Percentiles rank a stretch among this genome's conserved stretches.
Evolutionary conservation across 345 rosid genomes (phyloP).

Genomic region (Firmiana major): DNA sequence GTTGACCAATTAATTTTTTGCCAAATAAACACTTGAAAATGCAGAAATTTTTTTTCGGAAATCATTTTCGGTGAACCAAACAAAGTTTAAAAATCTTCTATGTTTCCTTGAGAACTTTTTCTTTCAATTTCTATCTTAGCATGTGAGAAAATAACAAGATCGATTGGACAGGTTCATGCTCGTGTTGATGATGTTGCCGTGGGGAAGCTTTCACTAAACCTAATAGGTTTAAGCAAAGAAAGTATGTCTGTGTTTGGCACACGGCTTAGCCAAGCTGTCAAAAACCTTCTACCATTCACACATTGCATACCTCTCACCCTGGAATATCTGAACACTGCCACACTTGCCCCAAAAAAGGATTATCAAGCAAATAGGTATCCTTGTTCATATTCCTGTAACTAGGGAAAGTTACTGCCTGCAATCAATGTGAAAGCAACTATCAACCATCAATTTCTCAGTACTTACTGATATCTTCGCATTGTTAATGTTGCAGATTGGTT

Average conservation of each 20-base stretch:
- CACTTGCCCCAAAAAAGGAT: slow-evolving; percentile 82
- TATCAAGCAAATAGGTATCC: slow-evolving; percentile 63
- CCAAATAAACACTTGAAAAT: too few relatives aligned
- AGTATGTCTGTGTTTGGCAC: slow-evolving; percentile 48
- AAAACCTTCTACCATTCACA: slow-evolving; percentile 68
- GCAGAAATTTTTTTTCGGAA: too few relatives aligned
- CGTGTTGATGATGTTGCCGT: slow-evolving; percentile 79
- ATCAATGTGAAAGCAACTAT: not conserved
- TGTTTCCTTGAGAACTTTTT: not conserved
- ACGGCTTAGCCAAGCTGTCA: slow-evolving; percentile 37
- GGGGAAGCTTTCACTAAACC: slow-evolving; percentile 19
- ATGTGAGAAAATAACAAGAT: not conserved
- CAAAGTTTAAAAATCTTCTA: too few relatives aligned
- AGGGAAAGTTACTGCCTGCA: not conserved
- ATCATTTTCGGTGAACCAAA: too few relatives aligned
- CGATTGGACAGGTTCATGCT: slow-evolving; percentile 57
- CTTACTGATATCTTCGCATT: slow-evolving; percentile 6
- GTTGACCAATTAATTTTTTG: too few relatives aligned
- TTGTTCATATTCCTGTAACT: not conserved
- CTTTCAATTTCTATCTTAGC: not conserved
- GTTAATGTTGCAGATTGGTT: slow-evolving; percentile 44
- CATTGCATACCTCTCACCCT: slow-evolving; percentile 56
- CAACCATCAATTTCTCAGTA: not conserved
- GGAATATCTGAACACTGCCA: slow-evolving; percentile 60
- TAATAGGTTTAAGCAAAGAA: slow-evolving; percentile 3